These are phyloP conservation scores for Lathyrus sativus DNA, from an alignment of 306 rosid species.

Conservation along the genomic window DNA sequence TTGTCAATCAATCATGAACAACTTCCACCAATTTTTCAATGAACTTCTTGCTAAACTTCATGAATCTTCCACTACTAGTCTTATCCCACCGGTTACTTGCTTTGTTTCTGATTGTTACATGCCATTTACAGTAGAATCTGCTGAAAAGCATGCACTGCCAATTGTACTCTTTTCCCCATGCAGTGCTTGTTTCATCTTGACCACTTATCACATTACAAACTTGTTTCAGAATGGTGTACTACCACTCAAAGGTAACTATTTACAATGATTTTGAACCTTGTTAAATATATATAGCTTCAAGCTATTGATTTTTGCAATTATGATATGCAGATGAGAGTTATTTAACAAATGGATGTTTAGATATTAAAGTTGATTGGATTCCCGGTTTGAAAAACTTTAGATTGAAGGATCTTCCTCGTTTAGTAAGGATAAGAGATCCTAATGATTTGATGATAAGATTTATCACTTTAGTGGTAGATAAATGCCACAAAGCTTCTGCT, in stretches of 20 bases:
- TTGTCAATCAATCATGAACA: background rate
- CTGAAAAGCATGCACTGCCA: slow-evolving; percentile 6
- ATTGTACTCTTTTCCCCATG: background rate
- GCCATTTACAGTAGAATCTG: background rate
- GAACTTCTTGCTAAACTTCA: background rate
- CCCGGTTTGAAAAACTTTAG: slow-evolving; percentile 23
- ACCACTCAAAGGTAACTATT: background rate
- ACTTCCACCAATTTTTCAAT: background rate
- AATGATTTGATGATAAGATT: background rate
- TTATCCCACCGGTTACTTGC: background rate
- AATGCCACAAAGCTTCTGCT: background rate
- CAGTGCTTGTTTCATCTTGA: slow-evolving; percentile 3
- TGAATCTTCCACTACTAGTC: background rate
- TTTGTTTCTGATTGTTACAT: slow-evolving; percentile 8
- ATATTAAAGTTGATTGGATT: slow-evolving; percentile 29
- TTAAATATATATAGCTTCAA: too few relatives aligned
- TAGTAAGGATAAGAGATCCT: slow-evolving; percentile 17
- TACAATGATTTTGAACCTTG: background rate
- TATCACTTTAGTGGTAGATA: background rate
- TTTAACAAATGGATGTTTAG: slow-evolving; percentile 21
- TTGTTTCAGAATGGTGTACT: background rate
- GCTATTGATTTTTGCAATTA: background rate
- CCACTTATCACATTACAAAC: background rate
- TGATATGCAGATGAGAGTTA: slow-evolving; percentile 33
- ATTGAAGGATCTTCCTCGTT: slow-evolving; percentile 13